Conservation (phyloP, 1,284 basidiomycete species). For the Vanrija humicola region DNA sequence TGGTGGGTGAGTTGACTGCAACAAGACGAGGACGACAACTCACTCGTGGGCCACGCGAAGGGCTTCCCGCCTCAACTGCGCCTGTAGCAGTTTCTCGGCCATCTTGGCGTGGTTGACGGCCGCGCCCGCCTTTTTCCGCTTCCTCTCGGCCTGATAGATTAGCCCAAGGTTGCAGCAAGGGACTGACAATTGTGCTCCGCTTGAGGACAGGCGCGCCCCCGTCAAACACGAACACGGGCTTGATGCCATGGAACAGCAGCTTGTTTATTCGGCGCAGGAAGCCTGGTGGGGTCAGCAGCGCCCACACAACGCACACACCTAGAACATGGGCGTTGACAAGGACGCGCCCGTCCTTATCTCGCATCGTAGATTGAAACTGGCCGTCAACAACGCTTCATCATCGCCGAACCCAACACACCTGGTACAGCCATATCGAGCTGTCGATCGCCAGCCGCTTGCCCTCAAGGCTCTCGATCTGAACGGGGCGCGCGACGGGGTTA, state of each 20-base stretch:
- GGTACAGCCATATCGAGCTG: conserved; percentile 97
- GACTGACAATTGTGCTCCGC: conserved; percentile 73
- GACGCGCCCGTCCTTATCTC: conserved; percentile 88
- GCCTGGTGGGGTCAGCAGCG: conserved; percentile 19
- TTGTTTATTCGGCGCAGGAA: conserved; percentile 92
- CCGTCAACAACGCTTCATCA: not conserved
- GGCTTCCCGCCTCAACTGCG: conserved; percentile 88
- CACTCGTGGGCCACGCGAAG: conserved; percentile 64
- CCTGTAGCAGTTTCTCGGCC: conserved; percentile 87
- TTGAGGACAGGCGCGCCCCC: conserved; percentile 88
- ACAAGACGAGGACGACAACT: not conserved
- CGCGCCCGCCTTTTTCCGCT: conserved; percentile 81
- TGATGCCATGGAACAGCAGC: conserved; percentile 92
- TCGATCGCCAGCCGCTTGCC: conserved; percentile 92
- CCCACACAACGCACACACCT: conserved; percentile 49
- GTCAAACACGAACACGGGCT: conserved; percentile 96
- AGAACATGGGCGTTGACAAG: conserved; percentile 92
- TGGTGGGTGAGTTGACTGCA: conserved; percentile 3
- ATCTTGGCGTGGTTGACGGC: conserved; percentile 75
- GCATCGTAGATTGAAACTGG: conserved; percentile 97
- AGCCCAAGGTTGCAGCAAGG: not conserved
- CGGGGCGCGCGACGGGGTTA: conserved; percentile 79
- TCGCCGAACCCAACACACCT: conserved; percentile 24
- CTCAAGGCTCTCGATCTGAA: conserved; percentile 87
- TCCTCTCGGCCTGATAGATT: conserved; percentile 65